Evolutionary conservation across 148 eudicot genomes (phyloP), one percentile per base, ranked within the genome.

Genomic region (Rhododendron simsii): DNA sequence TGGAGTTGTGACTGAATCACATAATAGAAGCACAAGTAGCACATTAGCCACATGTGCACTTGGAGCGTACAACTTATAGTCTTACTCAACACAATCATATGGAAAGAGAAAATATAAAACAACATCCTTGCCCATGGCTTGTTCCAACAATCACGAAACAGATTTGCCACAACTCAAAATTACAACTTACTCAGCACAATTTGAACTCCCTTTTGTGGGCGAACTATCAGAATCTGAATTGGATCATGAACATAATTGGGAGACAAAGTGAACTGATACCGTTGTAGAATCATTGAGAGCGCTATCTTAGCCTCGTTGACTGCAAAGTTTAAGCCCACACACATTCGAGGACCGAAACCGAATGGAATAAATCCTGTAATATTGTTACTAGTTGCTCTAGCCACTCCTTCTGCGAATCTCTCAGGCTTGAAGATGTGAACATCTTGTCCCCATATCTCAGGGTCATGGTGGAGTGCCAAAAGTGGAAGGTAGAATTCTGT

Each of bases 371-470:
- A 82, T 14, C 53, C 53, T 4, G 47, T 5, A 4, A 20, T 0
- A 23, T 65, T 82, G 13, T 8, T 45, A 18, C 65, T 82, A 7
- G 76, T 11, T 10, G 84, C 84, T 44, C 63, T 82, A 65, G 55
- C 76, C 55, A 82, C 84, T 7, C 84, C 84, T 23, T 82, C 84
- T n/a, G 37, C 55, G 1, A 82, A 82, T 41, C 84, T 82, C 76
- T 82, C 84, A 1, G 84, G 84, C 48, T 81, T 81, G 48, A 81
- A 81, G 7, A 81, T 73, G 9, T 81, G 84, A 33, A 44, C 76
- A 41, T 82, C 84, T 41, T 61, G 35, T 65, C 84, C 84, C 84
- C 84, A 63, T 63, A 82, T 82, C 41, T 82, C 35, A 65, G 76
- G 76, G 44, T 63, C 37, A 41, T 82, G 84, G 53, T 63, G 55